Conservation (phyloP, 768 basidiomycete genomes). For the Cystobasidium ongulense region DNA sequence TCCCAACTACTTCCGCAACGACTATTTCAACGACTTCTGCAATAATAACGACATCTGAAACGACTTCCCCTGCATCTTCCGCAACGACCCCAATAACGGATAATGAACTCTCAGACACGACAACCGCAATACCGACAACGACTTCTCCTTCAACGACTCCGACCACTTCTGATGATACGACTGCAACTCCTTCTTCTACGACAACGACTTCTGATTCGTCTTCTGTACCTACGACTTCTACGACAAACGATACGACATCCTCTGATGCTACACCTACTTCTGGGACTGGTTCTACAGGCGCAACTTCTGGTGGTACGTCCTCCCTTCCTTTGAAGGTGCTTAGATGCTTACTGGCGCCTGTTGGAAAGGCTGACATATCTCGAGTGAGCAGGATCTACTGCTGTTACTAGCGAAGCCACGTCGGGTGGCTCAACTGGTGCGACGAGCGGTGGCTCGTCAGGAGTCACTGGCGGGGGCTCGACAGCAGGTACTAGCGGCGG, state of each 20-base stretch:
- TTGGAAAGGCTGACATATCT: neutral
- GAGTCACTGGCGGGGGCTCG: neutral
- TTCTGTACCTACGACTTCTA: slow-evolving; percentile 1
- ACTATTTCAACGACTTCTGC: neutral
- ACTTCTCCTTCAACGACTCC: neutral
- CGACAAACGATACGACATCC: too few species aligned
- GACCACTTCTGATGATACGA: neutral
- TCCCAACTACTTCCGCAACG: neutral
- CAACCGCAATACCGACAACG: neutral
- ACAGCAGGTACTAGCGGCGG: neutral
- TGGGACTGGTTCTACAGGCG: neutral
- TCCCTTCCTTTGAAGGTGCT: neutral
- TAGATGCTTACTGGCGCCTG: neutral
- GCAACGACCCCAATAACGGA: neutral
- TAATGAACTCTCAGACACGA: too few species aligned
- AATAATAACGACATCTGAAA: neutral
- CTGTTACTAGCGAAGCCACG: neutral
- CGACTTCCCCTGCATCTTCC: neutral
- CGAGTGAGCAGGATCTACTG: neutral
- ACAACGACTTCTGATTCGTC: neutral
- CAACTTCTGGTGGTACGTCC: neutral
- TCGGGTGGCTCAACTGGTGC: neutral
- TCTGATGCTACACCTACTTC: neutral
- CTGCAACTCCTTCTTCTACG: neutral
- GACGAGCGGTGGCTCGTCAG: neutral